These are phyloP conservation scores for Pleurotus ostreatus DNA, from an alignment of 768 basidiomycete genomes.

Conservation along the genomic window DNA sequence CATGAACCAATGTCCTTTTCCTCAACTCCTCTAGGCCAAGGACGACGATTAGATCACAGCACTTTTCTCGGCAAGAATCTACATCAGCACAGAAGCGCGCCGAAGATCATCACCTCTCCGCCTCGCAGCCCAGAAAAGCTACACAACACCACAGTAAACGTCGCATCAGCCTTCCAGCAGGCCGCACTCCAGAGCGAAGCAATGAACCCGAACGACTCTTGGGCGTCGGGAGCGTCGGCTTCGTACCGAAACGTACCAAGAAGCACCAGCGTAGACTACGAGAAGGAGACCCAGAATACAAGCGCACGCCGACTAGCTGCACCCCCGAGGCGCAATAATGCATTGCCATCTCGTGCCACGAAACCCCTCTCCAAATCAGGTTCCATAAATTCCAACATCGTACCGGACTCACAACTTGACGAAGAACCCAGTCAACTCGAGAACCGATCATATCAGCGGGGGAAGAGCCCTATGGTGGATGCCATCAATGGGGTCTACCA, in stretches of 20 bases:
- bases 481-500: slow-evolving; percentile 54
- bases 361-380: slow-evolving; percentile 53
- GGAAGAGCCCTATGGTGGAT: slow-evolving; percentile 66
- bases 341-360: slow-evolving; percentile 22
- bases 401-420: slow-evolving; percentile 71
- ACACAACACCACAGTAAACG: slow-evolving; percentile 84
- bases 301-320: slow-evolving; percentile 54
- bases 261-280: slow-evolving; percentile 80
- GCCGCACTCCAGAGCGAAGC: slow-evolving; percentile 52
- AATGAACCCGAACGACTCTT: slow-evolving; percentile 54
- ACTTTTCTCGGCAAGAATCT: slow-evolving; percentile 68
- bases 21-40: slow-evolving; percentile 78
- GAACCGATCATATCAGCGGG: slow-evolving; percentile 38
- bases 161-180: slow-evolving; percentile 76
- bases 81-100: slow-evolving; percentile 53
- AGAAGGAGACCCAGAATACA: slow-evolving; percentile 56
- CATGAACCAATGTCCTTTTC: slow-evolving; percentile 74
- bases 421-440: slow-evolving; percentile 26
- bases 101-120: slow-evolving; percentile 39
- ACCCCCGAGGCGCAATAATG: slow-evolving; percentile 47
- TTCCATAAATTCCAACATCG: slow-evolving; percentile 41
- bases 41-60: slow-evolving; percentile 80
- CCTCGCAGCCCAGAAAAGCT: slow-evolving; percentile 64
- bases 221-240: slow-evolving; percentile 60
- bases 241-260: slow-evolving; percentile 50